Conservation (phyloP, 768 basidiomycete genomes). For the Cystoderma amianthinum region DNA sequence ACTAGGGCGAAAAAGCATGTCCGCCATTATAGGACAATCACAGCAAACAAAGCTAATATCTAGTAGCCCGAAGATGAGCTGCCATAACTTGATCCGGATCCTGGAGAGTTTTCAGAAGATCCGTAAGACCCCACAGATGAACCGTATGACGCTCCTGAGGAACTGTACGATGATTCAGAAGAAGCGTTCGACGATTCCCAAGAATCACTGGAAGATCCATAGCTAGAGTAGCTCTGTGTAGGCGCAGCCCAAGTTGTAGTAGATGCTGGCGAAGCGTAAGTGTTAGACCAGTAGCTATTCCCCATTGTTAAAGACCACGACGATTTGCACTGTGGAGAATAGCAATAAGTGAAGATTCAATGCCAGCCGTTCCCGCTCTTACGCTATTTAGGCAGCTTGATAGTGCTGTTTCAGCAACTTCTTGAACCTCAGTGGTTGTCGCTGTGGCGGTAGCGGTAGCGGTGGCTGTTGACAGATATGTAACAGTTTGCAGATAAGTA, state of each 20-base stretch:
- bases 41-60: no score
- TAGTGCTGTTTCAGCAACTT: slow-evolving; percentile 44
- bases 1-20: no score
- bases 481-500: slow-evolving; percentile 44
- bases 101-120: no score
- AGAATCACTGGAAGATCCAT: slow-evolving; percentile 7
- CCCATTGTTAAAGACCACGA: slow-evolving; percentile 43
- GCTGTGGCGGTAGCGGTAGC: slow-evolving; percentile 39
- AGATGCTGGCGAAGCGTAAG: slow-evolving; percentile 29
- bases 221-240: slow-evolving; percentile 6
- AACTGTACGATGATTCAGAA: slow-evolving; percentile 16
- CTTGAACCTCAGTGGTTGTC: slow-evolving; percentile 38
- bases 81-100: no score
- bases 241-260: no score
- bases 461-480: slow-evolving; percentile 42
- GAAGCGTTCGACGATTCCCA: slow-evolving; percentile 4
- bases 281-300: slow-evolving; percentile 44
- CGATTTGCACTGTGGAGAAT: slow-evolving; percentile 45
- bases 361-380: slow-evolving; percentile 6
- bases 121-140: slow-evolving; percentile 5
- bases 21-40: no score
- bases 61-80: no score
- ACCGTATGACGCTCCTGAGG: slow-evolving; percentile 16
- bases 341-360: slow-evolving; percentile 8
- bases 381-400: slow-evolving; percentile 47